Evolutionary conservation across 2,329 filamentous ascomycete genomes (phyloP).

Genomic region (Exophiala calicioides): DNA sequence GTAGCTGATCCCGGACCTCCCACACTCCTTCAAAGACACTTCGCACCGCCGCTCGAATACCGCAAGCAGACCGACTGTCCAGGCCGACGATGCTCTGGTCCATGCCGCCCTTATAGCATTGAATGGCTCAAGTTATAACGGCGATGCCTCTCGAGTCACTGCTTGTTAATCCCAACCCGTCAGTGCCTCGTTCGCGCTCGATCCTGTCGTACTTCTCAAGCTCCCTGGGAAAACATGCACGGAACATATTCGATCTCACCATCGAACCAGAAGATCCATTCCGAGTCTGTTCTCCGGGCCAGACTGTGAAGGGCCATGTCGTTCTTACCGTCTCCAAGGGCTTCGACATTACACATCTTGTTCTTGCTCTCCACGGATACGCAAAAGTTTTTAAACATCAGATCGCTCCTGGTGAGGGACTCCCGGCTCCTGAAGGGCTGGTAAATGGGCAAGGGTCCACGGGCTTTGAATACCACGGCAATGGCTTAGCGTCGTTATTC

Average conservation of each 20-base stretch:
- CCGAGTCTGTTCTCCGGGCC: slow-evolving; percentile 63
- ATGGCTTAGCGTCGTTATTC: slow-evolving; percentile 65
- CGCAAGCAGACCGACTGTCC: not conserved
- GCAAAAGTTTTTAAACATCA: slow-evolving; percentile 67
- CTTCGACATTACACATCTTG: slow-evolving; percentile 63
- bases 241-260: slow-evolving; percentile 62
- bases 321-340: slow-evolving; percentile 62
- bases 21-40: not conserved
- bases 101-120: slow-evolving; percentile 19
- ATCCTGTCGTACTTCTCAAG: slow-evolving; percentile 58
- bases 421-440: slow-evolving; percentile 51
- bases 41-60: not conserved
- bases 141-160: slow-evolving; percentile 32
- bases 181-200: slow-evolving; percentile 44
- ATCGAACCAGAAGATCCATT: slow-evolving; percentile 65
- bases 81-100: slow-evolving; percentile 17
- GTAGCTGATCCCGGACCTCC: too few species aligned
- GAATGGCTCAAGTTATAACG: slow-evolving; percentile 23
- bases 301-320: slow-evolving; percentile 62
- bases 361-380: slow-evolving; percentile 63
- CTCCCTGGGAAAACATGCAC: slow-evolving; percentile 54
- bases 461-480: slow-evolving; percentile 60
- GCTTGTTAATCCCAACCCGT: slow-evolving; percentile 45
- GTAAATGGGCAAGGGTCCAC: slow-evolving; percentile 57
- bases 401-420: slow-evolving; percentile 56